Base-by-base conservation (phyloP, 805 yeast genomes). In the Spathaspora girioi region DNA sequence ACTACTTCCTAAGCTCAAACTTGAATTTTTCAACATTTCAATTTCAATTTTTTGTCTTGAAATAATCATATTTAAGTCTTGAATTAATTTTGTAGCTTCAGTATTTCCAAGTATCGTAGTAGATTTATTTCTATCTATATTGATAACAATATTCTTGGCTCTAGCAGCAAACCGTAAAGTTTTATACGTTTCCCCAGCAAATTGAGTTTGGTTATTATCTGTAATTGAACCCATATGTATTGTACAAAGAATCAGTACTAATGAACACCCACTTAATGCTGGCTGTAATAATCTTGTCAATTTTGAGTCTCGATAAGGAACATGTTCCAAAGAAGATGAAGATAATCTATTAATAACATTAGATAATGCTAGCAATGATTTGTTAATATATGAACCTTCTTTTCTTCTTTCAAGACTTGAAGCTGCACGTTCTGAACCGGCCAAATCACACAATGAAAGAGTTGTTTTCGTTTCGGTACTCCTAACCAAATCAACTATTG, bases 291-390 rank as follows among this genome's bases (percentile, higher is more conserved):
- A 71, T 52, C 99, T 75, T 0, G 99, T 93, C 51, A 93, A 79
- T 63, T 93, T 93, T 3, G 97, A 89, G 65, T 93, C 98, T 64
- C 99, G 76, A 69, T 89, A 93, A 0, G 97, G 97, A 35, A 94
- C 81, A 64, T 94, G 97, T 12, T 80, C 82, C 1, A 72, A 56
- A 2, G 69, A 58, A 1, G 71, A 63, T 18, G 62, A 76, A 20
- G 89, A 80, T 38, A 93, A 73, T 59, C 89, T 85, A 23, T 96
- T 83, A 52, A 93, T 91, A n/a, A 93, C 97, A 0, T 96, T 89
- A 5, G 97, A 91, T 47, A 93, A 77, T 0, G 98, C 96, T 48
- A 93, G 74, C 42, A 93, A 76, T 0, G 97, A 92, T 65, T 91
- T 91, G 72, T 93, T 93, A 64, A 93, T 93, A 63, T 77, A 94